Evolutionary conservation across 2,329 filamentous ascomycete genomes (phyloP).

Genomic region (Phialophora expanda): DNA sequence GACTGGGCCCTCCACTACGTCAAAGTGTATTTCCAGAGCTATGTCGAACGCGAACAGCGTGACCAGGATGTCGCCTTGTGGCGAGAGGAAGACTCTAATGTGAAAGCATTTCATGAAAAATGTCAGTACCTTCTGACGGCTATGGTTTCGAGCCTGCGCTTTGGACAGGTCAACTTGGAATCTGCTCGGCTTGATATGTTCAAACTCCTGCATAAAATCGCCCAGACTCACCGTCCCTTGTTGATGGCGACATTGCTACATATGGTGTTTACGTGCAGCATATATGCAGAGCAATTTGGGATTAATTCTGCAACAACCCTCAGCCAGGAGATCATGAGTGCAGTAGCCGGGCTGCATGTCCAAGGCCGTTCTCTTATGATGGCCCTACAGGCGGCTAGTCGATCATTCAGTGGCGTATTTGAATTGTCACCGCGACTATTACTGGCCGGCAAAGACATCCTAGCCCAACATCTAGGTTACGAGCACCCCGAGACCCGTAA

Average conservation of each 20-base stretch:
- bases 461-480: neutral
- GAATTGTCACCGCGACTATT: neutral
- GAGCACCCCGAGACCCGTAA: neutral
- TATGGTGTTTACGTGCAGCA: neutral
- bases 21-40: conserved; percentile 9
- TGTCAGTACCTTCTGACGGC: neutral
- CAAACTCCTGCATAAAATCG: neutral
- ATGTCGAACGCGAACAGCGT: neutral
- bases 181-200: neutral
- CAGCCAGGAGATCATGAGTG: neutral
- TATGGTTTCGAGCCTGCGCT: neutral
- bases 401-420: neutral
- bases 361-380: neutral
- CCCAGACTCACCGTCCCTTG: too few relatives aligned
- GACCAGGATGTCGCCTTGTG: neutral
- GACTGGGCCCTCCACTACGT: conserved; percentile 7
- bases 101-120: neutral
- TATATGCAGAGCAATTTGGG: neutral
- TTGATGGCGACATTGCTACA: neutral
- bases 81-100: neutral
- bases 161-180: neutral
- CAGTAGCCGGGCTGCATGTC: neutral
- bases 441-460: conserved; percentile 7
- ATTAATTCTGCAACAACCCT: neutral
- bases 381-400: neutral